Evolutionary conservation across 495 filamentous ascomycete species (phyloP), one percentile per base, ranked within the genome.

Genomic region (Cladorrhinum samala): DNA sequence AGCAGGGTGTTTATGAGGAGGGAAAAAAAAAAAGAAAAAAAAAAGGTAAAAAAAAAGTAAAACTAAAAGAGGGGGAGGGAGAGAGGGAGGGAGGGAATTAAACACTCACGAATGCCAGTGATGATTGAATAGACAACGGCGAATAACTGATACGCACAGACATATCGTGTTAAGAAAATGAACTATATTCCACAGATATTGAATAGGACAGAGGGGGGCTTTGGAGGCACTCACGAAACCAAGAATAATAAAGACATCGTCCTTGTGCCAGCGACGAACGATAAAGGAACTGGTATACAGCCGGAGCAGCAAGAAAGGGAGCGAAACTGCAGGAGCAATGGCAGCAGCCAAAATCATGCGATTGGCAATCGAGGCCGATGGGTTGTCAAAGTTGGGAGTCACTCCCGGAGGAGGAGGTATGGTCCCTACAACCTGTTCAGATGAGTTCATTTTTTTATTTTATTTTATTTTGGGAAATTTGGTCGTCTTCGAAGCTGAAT

Each of bases 321-420:
- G 23, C n/a, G 59, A 50, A 7, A 64, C 14, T 7, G 55, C 56
- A 5, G 60, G 56, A 42, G 51, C 58, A 23, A 65, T 20, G 16
- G 61, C 30, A n/a, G 54, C 58, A 9, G 54, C 54, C 13, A 63
- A 21, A 14, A 45, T 42, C 24, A 65, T 33, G 7, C 49, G 59
- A 36, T 55, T 49, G 2, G 53, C 59, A 19, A 55, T 59, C 14
- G 48, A 59, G 27, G 62, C 59, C 17, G 60, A n/a, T n/a, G n/a
- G 62, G 54, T 64, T 48, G 3, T 41, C 58, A 42, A 66, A 62
- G 37, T 67, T 64, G n/a, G 64, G 53, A 25, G 43, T 63, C 17
- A 60, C 53, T 19, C 61, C 63, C 16, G 44, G 39, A 17, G 66
- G 61, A 19, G 51, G 20, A 27, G 51, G 20, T n/a, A n/a, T n/a